Evolutionary conservation across 2,329 filamentous ascomycete species (phyloP), one percentile per base, ranked within the genome.

Genomic region (Colletotrichum sp.): DNA sequence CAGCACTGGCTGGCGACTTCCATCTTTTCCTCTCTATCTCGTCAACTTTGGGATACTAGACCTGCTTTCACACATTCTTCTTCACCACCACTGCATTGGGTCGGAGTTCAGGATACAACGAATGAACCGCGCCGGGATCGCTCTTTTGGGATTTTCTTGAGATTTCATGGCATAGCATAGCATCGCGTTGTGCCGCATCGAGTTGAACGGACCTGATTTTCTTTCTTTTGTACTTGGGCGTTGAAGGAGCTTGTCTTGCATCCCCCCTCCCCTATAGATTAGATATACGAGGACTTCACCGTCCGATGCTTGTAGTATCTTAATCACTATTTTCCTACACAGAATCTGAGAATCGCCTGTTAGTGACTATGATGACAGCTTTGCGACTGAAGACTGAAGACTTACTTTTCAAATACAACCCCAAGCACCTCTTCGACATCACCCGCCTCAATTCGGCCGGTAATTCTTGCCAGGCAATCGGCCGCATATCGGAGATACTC

Each of bases 361-460:
- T 13, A 73, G 65, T 59, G 30, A 32, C 2, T 52, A 25, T 57
- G n/a, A 22, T 34, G 25, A 19, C 55, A 2, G 27, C 27, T 19
- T 9, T 3, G 13, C 5, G 22, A 72, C 55, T 30, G 69, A 71
- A 71, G 22, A 22, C 7, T 11, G 1, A 61, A 27, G 69, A 91
- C 91, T 88, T 87, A 98, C 95, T 98, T 98, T 84, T 98, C 96
- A 86, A 99, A 99, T 6, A 99, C 96, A 27, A 99, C 96, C 0
- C 97, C 97, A 60, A 99, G 86, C 9, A 99, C 95, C 82, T 98
- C 97, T 83, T 99, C 96, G 19, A 98, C 95, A 84, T 98, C 96
- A 4, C 96, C 95, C 55, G 91, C 91, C 80, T 96, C 95, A 1
- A 96, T 96, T 71, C 92, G 92, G 1, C 97, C 97, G 1, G 96